phyloP scores from a whole-genome alignment of 495 filamentous ascomycete genomes.

The Cenococcum geophilum region DNA sequence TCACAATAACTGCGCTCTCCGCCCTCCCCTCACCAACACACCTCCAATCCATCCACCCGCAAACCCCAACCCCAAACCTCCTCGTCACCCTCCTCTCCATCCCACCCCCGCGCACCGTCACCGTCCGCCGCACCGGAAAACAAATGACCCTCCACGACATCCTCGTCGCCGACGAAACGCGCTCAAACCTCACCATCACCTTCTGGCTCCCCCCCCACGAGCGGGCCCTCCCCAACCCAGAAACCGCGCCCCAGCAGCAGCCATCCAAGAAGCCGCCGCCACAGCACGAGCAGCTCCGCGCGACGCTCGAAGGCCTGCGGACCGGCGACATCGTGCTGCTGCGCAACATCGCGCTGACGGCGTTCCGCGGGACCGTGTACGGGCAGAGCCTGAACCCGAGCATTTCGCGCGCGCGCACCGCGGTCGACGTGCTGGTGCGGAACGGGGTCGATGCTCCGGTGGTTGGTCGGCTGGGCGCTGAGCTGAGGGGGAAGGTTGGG shows the following conservation, averaged over 20 bases:
- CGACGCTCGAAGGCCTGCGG: slow-evolving; percentile 48
- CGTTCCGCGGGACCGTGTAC: slow-evolving; percentile 67
- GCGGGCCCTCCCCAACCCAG: no score
- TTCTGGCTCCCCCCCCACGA: slow-evolving; percentile 69
- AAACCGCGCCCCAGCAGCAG: slow-evolving; percentile 7
- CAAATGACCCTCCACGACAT: slow-evolving; percentile 63
- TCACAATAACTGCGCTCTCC: slow-evolving; percentile 54
- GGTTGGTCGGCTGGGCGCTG: slow-evolving; percentile 37
- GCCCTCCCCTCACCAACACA: slow-evolving; percentile 65
- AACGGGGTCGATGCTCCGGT: slow-evolving; percentile 40
- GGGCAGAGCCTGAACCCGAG: slow-evolving; percentile 50
- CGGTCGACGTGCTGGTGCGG: slow-evolving; percentile 60
- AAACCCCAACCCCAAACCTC: slow-evolving; percentile 73
- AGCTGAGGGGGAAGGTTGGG: slow-evolving; percentile 50
- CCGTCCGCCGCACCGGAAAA: slow-evolving; percentile 43
- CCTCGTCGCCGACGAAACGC: slow-evolving; percentile 80
- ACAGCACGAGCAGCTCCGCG: slow-evolving; percentile 26
- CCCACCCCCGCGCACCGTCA: slow-evolving; percentile 55
- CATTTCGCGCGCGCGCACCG: slow-evolving; percentile 62
- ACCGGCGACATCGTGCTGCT: slow-evolving; percentile 69
- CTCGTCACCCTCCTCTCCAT: slow-evolving; percentile 72
- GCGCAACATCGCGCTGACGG: slow-evolving; percentile 67
- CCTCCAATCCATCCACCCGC: slow-evolving; percentile 62
- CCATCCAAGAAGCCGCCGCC: no score
- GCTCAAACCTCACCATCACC: slow-evolving; percentile 71